Evolutionary conservation across 768 basidiomycete genomes (phyloP).

Genomic region (Xerocomellus dryophilus): DNA sequence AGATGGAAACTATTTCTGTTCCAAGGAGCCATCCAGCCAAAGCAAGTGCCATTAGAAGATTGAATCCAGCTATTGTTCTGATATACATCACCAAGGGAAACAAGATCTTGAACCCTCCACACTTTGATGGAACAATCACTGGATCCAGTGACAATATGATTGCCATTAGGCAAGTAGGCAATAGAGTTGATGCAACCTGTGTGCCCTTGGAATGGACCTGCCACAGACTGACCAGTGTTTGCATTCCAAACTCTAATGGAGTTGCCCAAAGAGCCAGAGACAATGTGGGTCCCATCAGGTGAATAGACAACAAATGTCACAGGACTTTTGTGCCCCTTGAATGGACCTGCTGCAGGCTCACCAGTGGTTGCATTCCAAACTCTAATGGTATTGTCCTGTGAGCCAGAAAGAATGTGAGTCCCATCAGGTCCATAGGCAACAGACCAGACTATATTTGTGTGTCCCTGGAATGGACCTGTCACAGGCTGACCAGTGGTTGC

Average conservation of each 20-base stretch:
- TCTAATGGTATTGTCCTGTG: not conserved
- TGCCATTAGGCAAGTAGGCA: not conserved
- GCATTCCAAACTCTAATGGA: not conserved
- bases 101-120: not conserved
- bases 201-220: not conserved
- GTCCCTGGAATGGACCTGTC: no score
- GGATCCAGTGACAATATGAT: not conserved
- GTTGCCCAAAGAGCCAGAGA: no score
- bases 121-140: no score
- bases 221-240: not conserved
- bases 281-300: not conserved
- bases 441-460: not conserved
- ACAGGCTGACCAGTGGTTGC: no score
- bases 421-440: not conserved
- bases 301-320: slow-evolving; percentile 6
- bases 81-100: not conserved
- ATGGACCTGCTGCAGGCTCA: not conserved
- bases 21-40: slow-evolving; percentile 10
- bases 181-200: not conserved
- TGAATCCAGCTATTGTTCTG: slow-evolving; percentile 4
- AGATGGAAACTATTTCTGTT: not conserved
- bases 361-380: no score
- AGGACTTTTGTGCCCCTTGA: slow-evolving; percentile 3
- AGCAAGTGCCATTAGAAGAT: not conserved
- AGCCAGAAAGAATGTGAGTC: not conserved